Conservation (phyloP, 2,329 filamentous ascomycete species). For the Aspergillus japonicus region DNA sequence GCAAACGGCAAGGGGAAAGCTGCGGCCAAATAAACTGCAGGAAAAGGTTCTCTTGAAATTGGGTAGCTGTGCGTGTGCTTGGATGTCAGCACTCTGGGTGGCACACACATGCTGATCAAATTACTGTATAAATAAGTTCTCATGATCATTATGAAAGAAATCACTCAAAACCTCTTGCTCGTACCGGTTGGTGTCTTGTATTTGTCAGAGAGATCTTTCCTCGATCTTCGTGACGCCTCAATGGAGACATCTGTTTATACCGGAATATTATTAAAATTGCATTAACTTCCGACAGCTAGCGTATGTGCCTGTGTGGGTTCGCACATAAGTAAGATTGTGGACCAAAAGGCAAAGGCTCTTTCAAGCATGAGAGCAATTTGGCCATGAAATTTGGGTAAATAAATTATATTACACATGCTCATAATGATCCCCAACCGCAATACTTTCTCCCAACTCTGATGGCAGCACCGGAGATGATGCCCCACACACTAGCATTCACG, state of each 20-base stretch:
- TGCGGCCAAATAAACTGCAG: slow-evolving; percentile 16
- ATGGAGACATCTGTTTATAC: too few relatives aligned
- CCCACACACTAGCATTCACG: slow-evolving; percentile 39
- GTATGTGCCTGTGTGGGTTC: background rate
- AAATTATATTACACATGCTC: background rate
- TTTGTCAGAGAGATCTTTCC: too few relatives aligned
- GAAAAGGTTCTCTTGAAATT: background rate
- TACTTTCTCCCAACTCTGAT: slow-evolving; percentile 41
- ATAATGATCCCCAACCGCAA: slow-evolving; percentile 41
- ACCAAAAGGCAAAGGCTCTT: too few relatives aligned
- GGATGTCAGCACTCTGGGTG: background rate
- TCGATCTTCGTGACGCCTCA: too few relatives aligned
- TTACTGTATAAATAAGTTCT: slow-evolving; percentile 10
- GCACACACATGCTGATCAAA: background rate
- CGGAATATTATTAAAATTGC: too few relatives aligned
- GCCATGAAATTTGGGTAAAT: background rate
- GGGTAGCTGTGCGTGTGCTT: background rate
- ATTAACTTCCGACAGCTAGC: too few relatives aligned
- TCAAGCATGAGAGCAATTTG: background rate
- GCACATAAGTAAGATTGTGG: background rate
- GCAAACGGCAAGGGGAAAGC: slow-evolving; percentile 42
- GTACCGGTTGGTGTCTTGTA: background rate
- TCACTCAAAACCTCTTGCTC: too few relatives aligned
- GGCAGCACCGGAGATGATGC: slow-evolving; percentile 37
- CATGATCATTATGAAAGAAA: slow-evolving; percentile 2